Evolutionary conservation across 768 basidiomycete species (phyloP), one percentile per base, ranked within the genome.

Genomic region (Lactarius quietus): DNA sequence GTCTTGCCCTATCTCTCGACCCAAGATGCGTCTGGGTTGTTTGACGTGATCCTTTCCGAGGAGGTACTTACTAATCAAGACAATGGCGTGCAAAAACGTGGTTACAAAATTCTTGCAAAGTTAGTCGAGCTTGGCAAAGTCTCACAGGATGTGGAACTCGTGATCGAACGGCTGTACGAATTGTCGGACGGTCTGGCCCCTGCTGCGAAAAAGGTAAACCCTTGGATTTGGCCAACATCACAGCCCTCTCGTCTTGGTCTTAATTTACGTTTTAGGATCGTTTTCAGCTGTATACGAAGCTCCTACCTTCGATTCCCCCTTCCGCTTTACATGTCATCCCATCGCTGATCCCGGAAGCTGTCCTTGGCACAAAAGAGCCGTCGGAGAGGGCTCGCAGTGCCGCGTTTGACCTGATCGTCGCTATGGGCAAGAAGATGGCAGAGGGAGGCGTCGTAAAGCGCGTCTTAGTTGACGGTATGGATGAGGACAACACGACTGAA

Each of bases 281-380:
- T 8, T 86, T 95, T 68, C 82, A 81, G 59, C 79, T 98, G 0
- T 80, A 98, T 54, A 75, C 87, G 3, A 78, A 82, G 0, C 81
- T 98, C 51, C 80, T 98, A 35, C 81, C 84, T 10, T 75, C 76
- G 28, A 82, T 98, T 36, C 87, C 92, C 0, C 75, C 87, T 1
- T 83, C 85, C 6, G 82, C 86, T 23, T 77, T 98, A 69, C 91
- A 97, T 70, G 77, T 96, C 57, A 87, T 99, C 57, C 91, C 94
- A 1, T 87, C 89, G 1, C 79, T 98, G 28, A 89, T 98, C 54
- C 93, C 96, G 3, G 97, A 99, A 77, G 92, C 91, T 17, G 91
- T 98, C 10, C 78, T 99, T 31, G 94, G 92, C 1, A 98, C 95
- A 15, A 99, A 99, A 74, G 96, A 99, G 73, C 92, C 95, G 3